Evolutionary conservation across 257 asterid genomes (phyloP).

Genomic region (Scutellaria barbata): DNA sequence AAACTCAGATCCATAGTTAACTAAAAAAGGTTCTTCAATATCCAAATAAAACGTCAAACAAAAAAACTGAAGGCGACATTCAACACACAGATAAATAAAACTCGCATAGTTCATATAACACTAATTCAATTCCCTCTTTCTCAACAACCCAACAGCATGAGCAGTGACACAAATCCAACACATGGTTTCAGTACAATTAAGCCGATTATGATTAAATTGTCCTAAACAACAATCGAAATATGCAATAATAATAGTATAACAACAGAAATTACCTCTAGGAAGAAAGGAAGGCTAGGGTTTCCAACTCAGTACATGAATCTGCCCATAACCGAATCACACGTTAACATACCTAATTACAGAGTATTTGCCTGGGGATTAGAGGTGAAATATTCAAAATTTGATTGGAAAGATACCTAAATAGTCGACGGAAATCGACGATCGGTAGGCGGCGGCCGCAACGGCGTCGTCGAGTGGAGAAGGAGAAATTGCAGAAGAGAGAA

Average conservation of each 20-base stretch:
- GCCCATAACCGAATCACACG: slow-evolving; percentile 23
- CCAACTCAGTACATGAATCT: slow-evolving; percentile 31
- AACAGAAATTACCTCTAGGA: slow-evolving; percentile 19
- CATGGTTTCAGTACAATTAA: background rate
- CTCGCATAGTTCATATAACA: background rate
- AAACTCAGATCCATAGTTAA: slow-evolving; percentile 6
- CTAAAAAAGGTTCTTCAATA: background rate
- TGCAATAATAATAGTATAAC: background rate
- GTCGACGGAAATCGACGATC: slow-evolving; percentile 11
- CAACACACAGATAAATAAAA: background rate
- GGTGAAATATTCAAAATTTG: slow-evolving; percentile 2
- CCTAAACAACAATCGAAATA: background rate
- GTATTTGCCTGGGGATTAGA: background rate
- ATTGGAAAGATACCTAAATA: slow-evolving; percentile 22
- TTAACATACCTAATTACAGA: slow-evolving; percentile 1
- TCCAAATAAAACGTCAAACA: background rate
- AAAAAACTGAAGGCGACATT: background rate
- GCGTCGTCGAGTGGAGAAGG: slow-evolving; percentile 4
- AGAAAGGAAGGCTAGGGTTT: slow-evolving; percentile 30
- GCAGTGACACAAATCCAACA: slow-evolving; percentile 1
- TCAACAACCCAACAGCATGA: slow-evolving; percentile 7
- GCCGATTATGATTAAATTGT: background rate
- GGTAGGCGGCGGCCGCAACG: background rate
- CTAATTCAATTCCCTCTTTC: background rate
- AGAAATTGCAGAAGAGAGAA: slow-evolving; percentile 8